Percentiles rank a stretch among this genome's conserved stretches.
phyloP scores from a whole-genome alignment of 441 rosid genomes.

The Pelargonium citronellum region DNA sequence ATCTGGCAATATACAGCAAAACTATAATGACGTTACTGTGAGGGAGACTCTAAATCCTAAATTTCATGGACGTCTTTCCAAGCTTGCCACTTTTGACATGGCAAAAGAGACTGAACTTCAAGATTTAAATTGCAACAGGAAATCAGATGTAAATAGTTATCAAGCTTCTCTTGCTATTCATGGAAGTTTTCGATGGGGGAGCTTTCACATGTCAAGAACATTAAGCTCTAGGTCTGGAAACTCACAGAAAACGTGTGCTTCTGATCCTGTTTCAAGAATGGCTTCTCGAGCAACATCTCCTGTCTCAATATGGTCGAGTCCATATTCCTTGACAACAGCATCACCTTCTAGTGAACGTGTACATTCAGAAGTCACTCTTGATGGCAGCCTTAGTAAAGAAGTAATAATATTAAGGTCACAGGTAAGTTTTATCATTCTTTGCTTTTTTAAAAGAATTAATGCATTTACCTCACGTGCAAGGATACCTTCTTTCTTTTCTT shows the following conservation, averaged over 20 bases:
- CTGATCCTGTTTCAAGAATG: constrained; percentile 96
- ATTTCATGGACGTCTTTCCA: constrained; percentile 64
- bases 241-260: constrained; percentile 87
- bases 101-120: constrained; percentile 60
- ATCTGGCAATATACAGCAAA: constrained; percentile 63
- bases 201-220: constrained; percentile 59
- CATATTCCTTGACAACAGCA: constrained; percentile 91
- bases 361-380: constrained; percentile 61
- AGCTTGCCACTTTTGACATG: constrained; percentile 73
- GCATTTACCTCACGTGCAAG: constrained; percentile 22
- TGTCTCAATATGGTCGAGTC: constrained; percentile 77
- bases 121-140: constrained; percentile 65
- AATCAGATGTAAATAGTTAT: constrained; percentile 70
- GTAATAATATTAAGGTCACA: constrained; percentile 74
- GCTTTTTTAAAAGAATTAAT: background rate
- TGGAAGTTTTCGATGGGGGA: constrained; percentile 78
- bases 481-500: background rate
- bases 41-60: constrained; percentile 65
- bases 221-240: constrained; percentile 76
- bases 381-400: constrained; percentile 73
- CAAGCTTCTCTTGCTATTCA: constrained; percentile 79
- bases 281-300: constrained; percentile 95
- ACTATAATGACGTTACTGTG: constrained; percentile 43
- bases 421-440: constrained; percentile 31
- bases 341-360: constrained; percentile 73